Evolutionary conservation across 2,329 filamentous ascomycete genomes (phyloP).

Genomic region (Capronia coronata): DNA sequence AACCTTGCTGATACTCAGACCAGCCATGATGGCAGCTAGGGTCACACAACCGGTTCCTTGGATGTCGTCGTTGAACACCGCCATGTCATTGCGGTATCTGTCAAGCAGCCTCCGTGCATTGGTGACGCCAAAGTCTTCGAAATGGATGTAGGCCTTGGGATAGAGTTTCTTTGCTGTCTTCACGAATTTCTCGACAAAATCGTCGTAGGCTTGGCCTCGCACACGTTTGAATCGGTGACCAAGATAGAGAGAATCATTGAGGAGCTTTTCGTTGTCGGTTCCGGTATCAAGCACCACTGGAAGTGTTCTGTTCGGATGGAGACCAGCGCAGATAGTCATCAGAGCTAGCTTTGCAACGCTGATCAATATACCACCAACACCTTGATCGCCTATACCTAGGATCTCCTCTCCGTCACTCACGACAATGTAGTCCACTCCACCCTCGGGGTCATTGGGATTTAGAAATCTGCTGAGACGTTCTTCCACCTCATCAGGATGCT

Average conservation of each 20-base stretch:
- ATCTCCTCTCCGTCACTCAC: slow-evolving; percentile 70
- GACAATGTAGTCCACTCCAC: slow-evolving; percentile 71
- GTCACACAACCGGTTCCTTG: slow-evolving; percentile 87
- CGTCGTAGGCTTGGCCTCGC: slow-evolving; percentile 65
- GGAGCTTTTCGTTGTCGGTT: slow-evolving; percentile 69
- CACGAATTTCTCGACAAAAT: slow-evolving; percentile 71
- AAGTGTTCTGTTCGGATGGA: slow-evolving; percentile 70
- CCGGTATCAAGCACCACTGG: slow-evolving; percentile 81
- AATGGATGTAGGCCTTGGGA: slow-evolving; percentile 77
- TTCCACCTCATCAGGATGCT: slow-evolving; percentile 59
- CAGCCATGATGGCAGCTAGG: slow-evolving; percentile 72
- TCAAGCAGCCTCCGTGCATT: slow-evolving; percentile 75
- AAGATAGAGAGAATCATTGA: slow-evolving; percentile 72
- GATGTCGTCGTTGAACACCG: slow-evolving; percentile 88
- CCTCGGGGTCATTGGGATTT: slow-evolving; percentile 9
- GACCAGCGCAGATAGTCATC: slow-evolving; percentile 78
- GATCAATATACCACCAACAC: slow-evolving; percentile 76
- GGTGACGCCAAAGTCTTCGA: slow-evolving; percentile 75
- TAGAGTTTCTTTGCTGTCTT: slow-evolving; percentile 60
- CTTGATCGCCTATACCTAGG: slow-evolving; percentile 78
- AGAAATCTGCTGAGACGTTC: slow-evolving; percentile 52
- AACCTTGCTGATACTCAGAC: slow-evolving; percentile 60
- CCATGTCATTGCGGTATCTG: slow-evolving; percentile 62
- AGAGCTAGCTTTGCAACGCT: slow-evolving; percentile 76
- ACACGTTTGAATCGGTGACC: slow-evolving; percentile 62